Evolutionary conservation across 306 rosid species (phyloP), one percentile per base, ranked within the genome.

Genomic region (Vigna mungo): DNA sequence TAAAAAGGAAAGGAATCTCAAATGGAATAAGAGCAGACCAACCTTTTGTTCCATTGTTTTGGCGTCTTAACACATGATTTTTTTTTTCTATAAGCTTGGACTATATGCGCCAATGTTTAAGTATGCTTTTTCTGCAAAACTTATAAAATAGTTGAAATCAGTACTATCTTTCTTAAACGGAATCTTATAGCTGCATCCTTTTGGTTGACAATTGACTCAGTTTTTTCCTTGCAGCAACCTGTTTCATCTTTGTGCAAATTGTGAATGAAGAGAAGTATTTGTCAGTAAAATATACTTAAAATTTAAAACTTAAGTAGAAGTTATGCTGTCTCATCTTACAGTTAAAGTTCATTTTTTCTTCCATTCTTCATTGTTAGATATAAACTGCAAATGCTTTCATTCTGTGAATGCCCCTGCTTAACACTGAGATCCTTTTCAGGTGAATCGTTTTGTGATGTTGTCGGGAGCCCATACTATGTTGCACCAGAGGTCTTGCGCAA

Each of bases 401-500:
- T 52, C 3, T 67, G 60, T 76, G 52, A 71, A 34, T 77, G 71
- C 52, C 36, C 62, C 39, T 56, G 76, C 71, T 62, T 81, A 65
- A 82, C 67, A 25, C 34, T 55, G 69, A 60, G 72, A 75, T 71
- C 16, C 17, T 60, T 80, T 79, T 79, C 84, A 88, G 92, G 92
- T 44, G 88, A 88, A 68, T 77, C 79, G 21, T 88, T 88, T 78
- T 78, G 65, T 62, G 92, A 86, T 55, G 88, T 88, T 74, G 90
- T 88, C 52, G 92, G 90, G 78, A 86, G 92, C 80, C 92, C 92
- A 61, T 88, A 82, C 77, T 88, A 88, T 82, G 90, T 88, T 46
- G 90, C 92, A 71, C 92, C 92, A 27, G 90, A 88, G 74, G 92
- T 88, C 63, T 82, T 88, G 84, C 83, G 88, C 72, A 88, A 88